phyloP scores from a whole-genome alignment of 129 eudicot genomes.

The Daucus carota region DH1_v3.0 NC_030383.2:6041501-6042000 shows the following conservation, averaged over 20 bases:
- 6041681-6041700: constrained; percentile 83
- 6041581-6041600: constrained; percentile 72
- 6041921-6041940: constrained; percentile 87
- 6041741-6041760: constrained; percentile 43
- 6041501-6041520: constrained; percentile 50
- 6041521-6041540: constrained; percentile 66
- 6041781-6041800: constrained; percentile 70
- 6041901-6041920: constrained; percentile 65
- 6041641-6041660: constrained; percentile 49
- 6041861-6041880: constrained; percentile 94
- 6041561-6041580: constrained; percentile 86
- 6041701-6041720: constrained; percentile 64
- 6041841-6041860: constrained; percentile 89
- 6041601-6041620: constrained; percentile 54
- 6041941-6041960: constrained; percentile 82
- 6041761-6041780: constrained; percentile 50
- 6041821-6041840: constrained; percentile 93
- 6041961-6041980: constrained; percentile 73
- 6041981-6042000: constrained; percentile 81
- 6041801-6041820: constrained; percentile 58
- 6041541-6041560: constrained; percentile 65
- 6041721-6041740: constrained; percentile 34
- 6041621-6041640: constrained; percentile 87
- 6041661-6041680: constrained; percentile 84
- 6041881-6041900: constrained; percentile 60